Evolutionary conservation across 305 asterid species (phyloP), one percentile per base, ranked within the genome.

Genomic region (Striga hermonthica): DNA sequence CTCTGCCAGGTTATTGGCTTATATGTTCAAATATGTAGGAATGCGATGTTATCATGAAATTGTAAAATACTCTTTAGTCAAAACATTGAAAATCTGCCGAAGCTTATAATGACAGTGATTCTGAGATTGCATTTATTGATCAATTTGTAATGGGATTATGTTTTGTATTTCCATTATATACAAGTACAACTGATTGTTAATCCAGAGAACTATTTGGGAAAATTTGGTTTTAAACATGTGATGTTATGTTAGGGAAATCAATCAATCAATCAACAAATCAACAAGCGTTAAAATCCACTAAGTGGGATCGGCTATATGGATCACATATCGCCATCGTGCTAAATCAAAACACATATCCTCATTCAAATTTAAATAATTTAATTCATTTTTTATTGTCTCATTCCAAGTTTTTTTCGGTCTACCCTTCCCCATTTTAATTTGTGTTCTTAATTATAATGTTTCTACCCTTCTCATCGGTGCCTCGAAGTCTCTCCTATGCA

Each of bases 131-230:
- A 5, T 58, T 58, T 34, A 0, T 60, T 60, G 65, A 62, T 28
- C 66, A 62, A 22, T 62, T 11, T 9, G 15, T 39, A 40, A 9
- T n/a, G 16, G 56, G 65, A 22, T 16, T n/a, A 9, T 22, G 31
- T 22, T 2, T 22, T 22, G 31, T 22, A 22, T 22, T 22, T 22
- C 31, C 50, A 45, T 45, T n/a, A 48, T 50, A 49, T 54, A 10
- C 44, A 34, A 10, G 16, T 31, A 34, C 12, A 34, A 45, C 40
- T 61, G 41, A 10, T 34, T 62, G 7, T 62, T 34, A 22, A 4
- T n/a, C 28, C n/a, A 12, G 48, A 34, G 37, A 48, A 36, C 37
- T 9, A 14, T 64, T 62, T 12, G 37, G 68, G 49, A 64, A 48
- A 49, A 36, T 37, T 14, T 13, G 10, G 10, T 49, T 64, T 4